These are phyloP conservation scores for Ilyonectria robusta DNA, from an alignment of 2,329 filamentous ascomycete genomes.

Conservation along the genomic window DNA sequence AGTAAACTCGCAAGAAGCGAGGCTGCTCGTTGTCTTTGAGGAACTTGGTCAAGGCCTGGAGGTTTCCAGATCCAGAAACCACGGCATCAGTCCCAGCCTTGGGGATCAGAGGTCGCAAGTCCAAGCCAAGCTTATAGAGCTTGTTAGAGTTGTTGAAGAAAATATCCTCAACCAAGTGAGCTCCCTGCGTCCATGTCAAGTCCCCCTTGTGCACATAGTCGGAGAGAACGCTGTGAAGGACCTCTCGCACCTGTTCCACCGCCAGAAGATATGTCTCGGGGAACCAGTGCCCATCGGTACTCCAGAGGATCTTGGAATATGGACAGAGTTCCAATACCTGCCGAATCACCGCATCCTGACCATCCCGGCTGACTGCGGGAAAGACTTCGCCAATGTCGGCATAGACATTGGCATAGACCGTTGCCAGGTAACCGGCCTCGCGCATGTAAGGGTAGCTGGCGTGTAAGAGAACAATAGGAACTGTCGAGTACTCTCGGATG, in stretches of 20 bases:
- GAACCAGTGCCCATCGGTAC: constrained; percentile 84
- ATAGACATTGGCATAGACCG: constrained; percentile 84
- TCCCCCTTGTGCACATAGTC: constrained; percentile 77
- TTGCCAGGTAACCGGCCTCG: constrained; percentile 84
- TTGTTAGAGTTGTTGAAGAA: constrained; percentile 83
- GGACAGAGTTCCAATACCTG: constrained; percentile 84
- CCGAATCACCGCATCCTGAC: constrained; percentile 78
- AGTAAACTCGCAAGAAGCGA: constrained; percentile 81
- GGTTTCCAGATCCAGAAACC: constrained; percentile 20
- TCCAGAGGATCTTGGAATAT: constrained; percentile 82
- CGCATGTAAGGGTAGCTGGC: constrained; percentile 86
- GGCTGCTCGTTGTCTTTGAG: constrained; percentile 64
- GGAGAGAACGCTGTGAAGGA: constrained; percentile 76
- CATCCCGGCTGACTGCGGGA: constrained; percentile 81
- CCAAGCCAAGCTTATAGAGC: constrained; percentile 76
- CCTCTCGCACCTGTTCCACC: constrained; percentile 79
- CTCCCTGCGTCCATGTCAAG: constrained; percentile 73
- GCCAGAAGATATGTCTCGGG: constrained; percentile 84
- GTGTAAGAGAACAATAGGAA: constrained; percentile 85
- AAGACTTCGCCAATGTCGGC: constrained; percentile 89
- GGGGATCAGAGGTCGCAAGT: constrained; percentile 50
- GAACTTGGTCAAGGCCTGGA: constrained; percentile 50
- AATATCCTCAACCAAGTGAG: constrained; percentile 75
- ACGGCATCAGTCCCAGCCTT: constrained; percentile 15
- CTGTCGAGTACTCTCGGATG: constrained; percentile 76